Percentiles rank a stretch among this genome's conserved stretches.
Conservation (phyloP, 1,139 yeast genomes). For the Yamadazyma atmosphaerica region DNA sequence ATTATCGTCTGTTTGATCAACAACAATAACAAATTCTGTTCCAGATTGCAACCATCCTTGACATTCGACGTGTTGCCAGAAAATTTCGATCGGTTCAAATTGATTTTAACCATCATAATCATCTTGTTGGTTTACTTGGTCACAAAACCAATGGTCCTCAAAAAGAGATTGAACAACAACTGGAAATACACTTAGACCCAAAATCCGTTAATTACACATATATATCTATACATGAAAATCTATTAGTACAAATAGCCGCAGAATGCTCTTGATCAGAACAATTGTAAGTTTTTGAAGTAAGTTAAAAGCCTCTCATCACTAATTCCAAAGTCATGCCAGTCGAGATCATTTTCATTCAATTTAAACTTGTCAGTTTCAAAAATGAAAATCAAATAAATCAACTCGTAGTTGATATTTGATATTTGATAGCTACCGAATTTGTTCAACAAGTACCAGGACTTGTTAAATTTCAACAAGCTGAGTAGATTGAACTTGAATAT, state of each 20-base stretch:
- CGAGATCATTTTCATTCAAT: conserved; percentile 14
- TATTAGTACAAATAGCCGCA: neutral
- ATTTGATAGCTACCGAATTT: conserved; percentile 40
- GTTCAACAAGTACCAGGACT: conserved; percentile 32
- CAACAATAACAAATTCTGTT: conserved; percentile 67
- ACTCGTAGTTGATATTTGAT: conserved; percentile 40
- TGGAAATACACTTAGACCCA: conserved; percentile 36
- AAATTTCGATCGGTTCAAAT: conserved; percentile 65
- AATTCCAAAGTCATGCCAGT: conserved; percentile 36
- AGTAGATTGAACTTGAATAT: conserved; percentile 16
- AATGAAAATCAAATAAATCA: conserved; percentile 42
- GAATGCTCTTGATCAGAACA: neutral
- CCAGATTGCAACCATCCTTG: conserved; percentile 75
- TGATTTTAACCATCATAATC: conserved; percentile 58
- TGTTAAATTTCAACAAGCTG: conserved; percentile 11
- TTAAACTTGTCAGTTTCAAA: conserved; percentile 16
- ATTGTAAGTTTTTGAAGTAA: conserved; percentile 14
- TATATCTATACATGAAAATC: no score
- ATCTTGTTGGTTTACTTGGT: conserved; percentile 46
- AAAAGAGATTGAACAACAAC: conserved; percentile 42
- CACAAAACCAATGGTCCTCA: conserved; percentile 59
- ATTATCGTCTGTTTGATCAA: conserved; percentile 68
- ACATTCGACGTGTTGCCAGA: conserved; percentile 77
- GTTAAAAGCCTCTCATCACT: conserved; percentile 22
- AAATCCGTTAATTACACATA: no score